Conservation (phyloP, 768 basidiomycete species). For the Mycena rebaudengoi region DNA sequence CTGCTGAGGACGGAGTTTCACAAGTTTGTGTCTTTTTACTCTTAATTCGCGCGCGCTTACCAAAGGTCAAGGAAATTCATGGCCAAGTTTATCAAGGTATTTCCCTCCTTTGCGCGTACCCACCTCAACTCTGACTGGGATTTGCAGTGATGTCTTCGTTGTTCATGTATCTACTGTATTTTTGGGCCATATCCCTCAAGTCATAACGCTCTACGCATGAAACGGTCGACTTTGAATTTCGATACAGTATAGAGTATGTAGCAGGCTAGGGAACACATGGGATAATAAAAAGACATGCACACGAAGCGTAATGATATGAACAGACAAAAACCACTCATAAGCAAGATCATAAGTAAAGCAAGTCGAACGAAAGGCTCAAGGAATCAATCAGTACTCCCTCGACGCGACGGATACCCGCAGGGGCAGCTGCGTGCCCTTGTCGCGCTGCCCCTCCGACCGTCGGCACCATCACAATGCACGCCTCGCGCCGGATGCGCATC, state of each 20-base stretch:
- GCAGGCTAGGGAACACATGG: conserved; percentile 9
- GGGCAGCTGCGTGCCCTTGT: conserved; percentile 53
- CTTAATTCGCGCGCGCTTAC: neutral
- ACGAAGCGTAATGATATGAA: neutral
- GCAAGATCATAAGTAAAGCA: neutral
- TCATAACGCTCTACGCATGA: neutral
- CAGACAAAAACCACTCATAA: neutral
- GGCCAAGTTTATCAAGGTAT: conserved; percentile 89
- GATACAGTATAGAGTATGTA: conserved; percentile 21
- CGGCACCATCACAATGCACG: conserved; percentile 51
- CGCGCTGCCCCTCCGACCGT: conserved; percentile 50
- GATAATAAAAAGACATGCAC: conserved; percentile 8
- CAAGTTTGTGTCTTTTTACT: conserved; percentile 61
- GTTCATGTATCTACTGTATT: conserved; percentile 25
- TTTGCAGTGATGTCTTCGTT: conserved; percentile 27
- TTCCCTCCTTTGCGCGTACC: conserved; percentile 1
- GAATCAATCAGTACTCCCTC: conserved; percentile 21
- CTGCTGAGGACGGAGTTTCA: conserved; percentile 93
- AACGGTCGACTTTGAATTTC: conserved; percentile 13
- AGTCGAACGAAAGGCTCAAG: neutral
- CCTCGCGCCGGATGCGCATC: conserved; percentile 46
- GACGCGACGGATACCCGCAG: conserved; percentile 45
- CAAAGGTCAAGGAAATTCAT: conserved; percentile 91
- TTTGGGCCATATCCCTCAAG: neutral
- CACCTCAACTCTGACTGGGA: conserved; percentile 5